Evolutionary conservation across 2,329 filamentous ascomycete genomes (phyloP), one percentile per base, ranked within the genome.

Genomic region (Aspergillus tubingensis): DNA sequence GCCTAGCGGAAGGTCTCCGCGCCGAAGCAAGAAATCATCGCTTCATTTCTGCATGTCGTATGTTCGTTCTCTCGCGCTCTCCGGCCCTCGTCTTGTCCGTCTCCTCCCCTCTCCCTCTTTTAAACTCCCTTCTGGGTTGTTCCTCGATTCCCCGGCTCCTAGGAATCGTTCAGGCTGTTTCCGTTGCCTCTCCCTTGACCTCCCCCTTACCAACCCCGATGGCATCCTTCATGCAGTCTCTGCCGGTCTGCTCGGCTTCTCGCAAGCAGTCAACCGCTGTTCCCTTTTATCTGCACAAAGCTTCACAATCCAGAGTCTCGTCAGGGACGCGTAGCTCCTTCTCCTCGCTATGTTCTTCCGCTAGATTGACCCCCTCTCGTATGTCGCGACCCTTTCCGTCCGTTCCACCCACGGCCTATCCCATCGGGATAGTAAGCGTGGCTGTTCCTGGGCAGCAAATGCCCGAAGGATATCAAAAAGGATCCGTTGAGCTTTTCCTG

Each of bases 251-350:
- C 48, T 72, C 75, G 58, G 69, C 71, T 51, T 66, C 74, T 67
- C 74, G 74, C 67, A 76, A 68, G 61, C 75, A 76, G 67, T 71
- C 67, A 54, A 70, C 70, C 32, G 59, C 63, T 36, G 63, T 69
- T 60, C 66, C 70, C 58, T 66, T 73, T 50, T 70, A 65, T 61
- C 62, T 76, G 53, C 62, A 62, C 39, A 67, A 62, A 54, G 62
- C 65, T 43, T 58, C 65, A 57, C 70, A 66, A 44, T 68, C 68
- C 65, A 65, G 71, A 60, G 68, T 67, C 64, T 71, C 70, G 51
- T 66, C 68, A 43, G 68, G 68, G 62, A 68, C 67, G 67, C 69
- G 63, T 68, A 73, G 68, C 62, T 65, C 67, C 48, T 67, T 71
- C 59, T 72, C 68, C 57, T 67, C 70, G 60, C 65, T 70, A 68